Conservation (phyloP, 495 filamentous ascomycete genomes). For the Xeromyces bisporus region DNA sequence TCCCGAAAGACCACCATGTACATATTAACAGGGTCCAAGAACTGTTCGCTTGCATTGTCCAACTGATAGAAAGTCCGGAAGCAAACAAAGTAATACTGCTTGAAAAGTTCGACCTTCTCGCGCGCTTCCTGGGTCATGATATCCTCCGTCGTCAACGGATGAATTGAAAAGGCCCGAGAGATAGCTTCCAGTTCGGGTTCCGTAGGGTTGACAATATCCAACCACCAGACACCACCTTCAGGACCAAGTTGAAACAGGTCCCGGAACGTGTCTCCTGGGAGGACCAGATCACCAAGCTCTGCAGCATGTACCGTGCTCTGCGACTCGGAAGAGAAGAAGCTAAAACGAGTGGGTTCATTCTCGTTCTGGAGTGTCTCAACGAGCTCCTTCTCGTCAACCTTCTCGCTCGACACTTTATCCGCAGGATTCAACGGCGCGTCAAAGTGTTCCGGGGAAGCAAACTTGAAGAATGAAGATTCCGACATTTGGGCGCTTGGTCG, state of each 20-base stretch:
- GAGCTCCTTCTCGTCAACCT: slow-evolving; percentile 17
- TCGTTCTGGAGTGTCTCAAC: slow-evolving; percentile 21
- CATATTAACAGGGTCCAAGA: slow-evolving; percentile 80
- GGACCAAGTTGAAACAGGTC: slow-evolving; percentile 74
- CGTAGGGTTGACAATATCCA: slow-evolving; percentile 80
- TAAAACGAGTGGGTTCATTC: slow-evolving; percentile 60
- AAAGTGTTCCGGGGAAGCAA: slow-evolving; percentile 12
- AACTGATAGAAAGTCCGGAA: slow-evolving; percentile 84
- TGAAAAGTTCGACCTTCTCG: slow-evolving; percentile 96
- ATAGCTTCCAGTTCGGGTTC: slow-evolving; percentile 80
- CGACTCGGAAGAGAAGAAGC: slow-evolving; percentile 88
- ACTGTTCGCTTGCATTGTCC: slow-evolving; percentile 59
- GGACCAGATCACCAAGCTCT: slow-evolving; percentile 69
- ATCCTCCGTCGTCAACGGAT: slow-evolving; percentile 88
- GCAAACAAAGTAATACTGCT: slow-evolving; percentile 92
- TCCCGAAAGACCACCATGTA: slow-evolving; percentile 96
- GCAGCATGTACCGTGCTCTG: slow-evolving; percentile 82
- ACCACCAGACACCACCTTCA: slow-evolving; percentile 74
- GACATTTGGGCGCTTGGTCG: slow-evolving; percentile 21
- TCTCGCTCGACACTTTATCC: slow-evolving; percentile 11
- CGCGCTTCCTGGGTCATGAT: slow-evolving; percentile 85
- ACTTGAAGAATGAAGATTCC: slow-evolving; percentile 12
- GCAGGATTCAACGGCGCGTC: slow-evolving; percentile 7
- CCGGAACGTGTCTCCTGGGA: slow-evolving; percentile 74
- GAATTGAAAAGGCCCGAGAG: slow-evolving; percentile 79